Conservation (phyloP, 2,329 filamentous ascomycete species). For the Talaromyces sp. region DNA sequence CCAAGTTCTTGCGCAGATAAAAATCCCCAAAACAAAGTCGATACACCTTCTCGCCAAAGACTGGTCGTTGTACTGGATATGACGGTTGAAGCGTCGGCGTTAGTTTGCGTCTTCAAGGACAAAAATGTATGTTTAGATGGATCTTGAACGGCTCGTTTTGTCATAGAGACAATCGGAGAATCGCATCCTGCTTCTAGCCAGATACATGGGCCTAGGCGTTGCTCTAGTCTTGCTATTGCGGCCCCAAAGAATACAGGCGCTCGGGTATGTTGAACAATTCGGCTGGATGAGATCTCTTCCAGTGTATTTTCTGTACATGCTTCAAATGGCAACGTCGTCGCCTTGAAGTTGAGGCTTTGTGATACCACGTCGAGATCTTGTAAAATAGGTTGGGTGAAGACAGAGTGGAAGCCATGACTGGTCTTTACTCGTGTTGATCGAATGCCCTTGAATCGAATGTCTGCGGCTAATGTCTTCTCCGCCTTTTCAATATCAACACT, state of each 20-base stretch:
- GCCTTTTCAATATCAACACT: conserved; percentile 11
- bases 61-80: neutral
- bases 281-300: neutral
- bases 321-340: neutral
- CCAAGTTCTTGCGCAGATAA: neutral
- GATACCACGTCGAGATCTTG: conserved; percentile 1
- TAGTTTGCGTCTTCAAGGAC: neutral
- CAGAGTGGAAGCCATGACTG: conserved; percentile 8
- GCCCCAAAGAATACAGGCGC: conserved; percentile 5
- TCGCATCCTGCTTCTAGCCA: conserved; percentile 8
- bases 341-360: neutral
- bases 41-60: conserved; percentile 8
- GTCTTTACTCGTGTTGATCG: conserved; percentile 4
- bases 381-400: conserved; percentile 5
- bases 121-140: conserved; percentile 5
- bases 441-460: neutral
- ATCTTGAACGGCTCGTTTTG: conserved; percentile 1
- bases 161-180: conserved; percentile 4
- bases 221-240: conserved; percentile 2
- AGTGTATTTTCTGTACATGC: neutral
- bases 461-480: neutral
- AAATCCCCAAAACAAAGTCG: conserved; percentile 1
- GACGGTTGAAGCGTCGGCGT: neutral
- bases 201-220: conserved; percentile 5
- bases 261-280: conserved; percentile 6